Evolutionary conservation across 164 flowering plant species (phyloP).

Genomic region (Santalum album): DNA sequence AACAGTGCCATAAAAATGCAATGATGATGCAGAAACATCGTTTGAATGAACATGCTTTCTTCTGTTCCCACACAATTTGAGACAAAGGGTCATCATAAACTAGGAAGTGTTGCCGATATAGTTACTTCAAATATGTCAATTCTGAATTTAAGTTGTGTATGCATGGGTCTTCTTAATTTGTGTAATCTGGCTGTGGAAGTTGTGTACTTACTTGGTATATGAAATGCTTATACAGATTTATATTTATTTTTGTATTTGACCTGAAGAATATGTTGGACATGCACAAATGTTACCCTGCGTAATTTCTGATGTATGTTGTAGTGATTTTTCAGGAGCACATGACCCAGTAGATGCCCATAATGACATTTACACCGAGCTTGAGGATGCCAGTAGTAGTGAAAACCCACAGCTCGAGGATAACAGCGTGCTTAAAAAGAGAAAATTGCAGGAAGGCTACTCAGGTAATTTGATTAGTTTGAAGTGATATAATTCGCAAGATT

Average conservation of each 20-base stretch:
- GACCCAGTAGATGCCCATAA: slow-evolving; percentile 11
- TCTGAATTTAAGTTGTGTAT: too few relatives aligned
- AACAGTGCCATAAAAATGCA: too few relatives aligned
- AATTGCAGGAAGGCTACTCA: slow-evolving; percentile 13
- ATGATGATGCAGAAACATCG: too few relatives aligned
- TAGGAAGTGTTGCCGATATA: too few relatives aligned
- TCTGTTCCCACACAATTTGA: too few relatives aligned
- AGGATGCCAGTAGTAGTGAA: slow-evolving; percentile 2
- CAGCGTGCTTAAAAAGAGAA: slow-evolving; percentile 20
- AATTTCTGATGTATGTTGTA: background rate
- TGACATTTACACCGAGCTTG: background rate
- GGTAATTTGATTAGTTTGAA: slow-evolving; percentile 8
- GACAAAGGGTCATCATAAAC: too few relatives aligned
- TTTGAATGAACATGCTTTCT: too few relatives aligned
- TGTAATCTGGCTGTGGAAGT: background rate
- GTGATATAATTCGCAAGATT: background rate
- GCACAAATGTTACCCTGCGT: too few relatives aligned
- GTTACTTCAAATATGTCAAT: too few relatives aligned
- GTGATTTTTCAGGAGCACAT: slow-evolving; percentile 19
- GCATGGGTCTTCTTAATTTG: background rate
- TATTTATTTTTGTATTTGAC: too few relatives aligned
- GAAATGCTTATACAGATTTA: too few relatives aligned
- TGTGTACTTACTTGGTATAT: background rate
- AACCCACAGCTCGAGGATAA: slow-evolving; percentile 13
- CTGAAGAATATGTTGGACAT: background rate